Evolutionary conservation across 208 protist genomes (phyloP).

Genomic region (Dictyostelium gargantuum): DNA sequence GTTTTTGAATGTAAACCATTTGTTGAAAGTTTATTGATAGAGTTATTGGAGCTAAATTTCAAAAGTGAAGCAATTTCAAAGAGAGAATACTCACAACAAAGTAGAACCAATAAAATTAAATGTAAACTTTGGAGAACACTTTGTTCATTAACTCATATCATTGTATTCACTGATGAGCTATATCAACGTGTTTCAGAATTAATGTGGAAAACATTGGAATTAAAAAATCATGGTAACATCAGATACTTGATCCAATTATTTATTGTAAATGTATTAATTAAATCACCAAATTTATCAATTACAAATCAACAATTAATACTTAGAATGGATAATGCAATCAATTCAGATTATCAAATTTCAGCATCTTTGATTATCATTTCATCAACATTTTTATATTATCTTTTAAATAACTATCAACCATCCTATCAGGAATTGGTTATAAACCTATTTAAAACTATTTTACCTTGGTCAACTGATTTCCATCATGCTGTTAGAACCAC

Average conservation of each 20-base stretch:
- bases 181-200: background rate
- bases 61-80: background rate
- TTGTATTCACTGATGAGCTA: background rate
- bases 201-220: slow-evolving; percentile 45
- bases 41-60: slow-evolving; percentile 15
- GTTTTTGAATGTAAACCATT: background rate
- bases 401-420: slow-evolving; percentile 16
- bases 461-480: slow-evolving; percentile 58
- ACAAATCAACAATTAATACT: background rate
- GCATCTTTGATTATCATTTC: slow-evolving; percentile 47
- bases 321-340: background rate
- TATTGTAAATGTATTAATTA: slow-evolving; percentile 44
- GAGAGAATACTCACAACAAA: slow-evolving; percentile 55
- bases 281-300: background rate
- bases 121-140: slow-evolving; percentile 46
- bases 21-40: background rate
- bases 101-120: slow-evolving; percentile 25
- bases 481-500: slow-evolving; percentile 58
- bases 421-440: background rate
- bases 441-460: slow-evolving; percentile 22
- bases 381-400: slow-evolving; percentile 12
- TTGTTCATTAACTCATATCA: slow-evolving; percentile 12
- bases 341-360: slow-evolving; percentile 48
- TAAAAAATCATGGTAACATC: slow-evolving; percentile 45
- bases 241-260: slow-evolving; percentile 54